These are phyloP conservation scores for Przewalskia tangutica DNA, from an alignment of 257 asterid species.

Conservation along the genomic window DNA sequence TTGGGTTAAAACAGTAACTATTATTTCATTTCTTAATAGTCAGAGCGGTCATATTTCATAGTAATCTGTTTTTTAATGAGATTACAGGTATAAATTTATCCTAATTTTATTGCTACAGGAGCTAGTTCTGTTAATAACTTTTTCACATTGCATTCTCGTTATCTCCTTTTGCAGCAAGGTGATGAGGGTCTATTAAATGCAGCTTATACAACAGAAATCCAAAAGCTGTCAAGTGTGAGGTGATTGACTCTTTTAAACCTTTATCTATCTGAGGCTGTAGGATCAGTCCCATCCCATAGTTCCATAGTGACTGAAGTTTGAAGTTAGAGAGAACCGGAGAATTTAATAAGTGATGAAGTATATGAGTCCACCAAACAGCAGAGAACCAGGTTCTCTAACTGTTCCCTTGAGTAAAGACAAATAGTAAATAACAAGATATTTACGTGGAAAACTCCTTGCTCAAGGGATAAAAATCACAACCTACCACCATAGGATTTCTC, in stretches of 20 bases:
- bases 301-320: background rate
- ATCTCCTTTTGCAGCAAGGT: constrained; percentile 60
- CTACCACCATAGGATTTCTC: too few species aligned
- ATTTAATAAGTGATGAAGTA: background rate
- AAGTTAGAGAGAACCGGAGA: background rate
- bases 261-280: background rate
- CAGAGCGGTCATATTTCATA: background rate
- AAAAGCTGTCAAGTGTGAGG: constrained; percentile 70
- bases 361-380: too few species aligned
- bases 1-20: background rate
- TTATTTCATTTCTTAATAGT: background rate
- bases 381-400: too few species aligned
- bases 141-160: constrained; percentile 8
- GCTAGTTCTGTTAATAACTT: background rate
- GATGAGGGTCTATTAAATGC: constrained; percentile 71
- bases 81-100: background rate
- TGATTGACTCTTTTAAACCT: constrained; percentile 16
- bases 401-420: too few species aligned
- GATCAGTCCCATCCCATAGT: background rate
- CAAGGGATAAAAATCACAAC: too few species aligned
- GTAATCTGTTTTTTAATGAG: background rate
- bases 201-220: constrained; percentile 71
- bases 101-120: background rate
- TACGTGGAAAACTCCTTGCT: too few species aligned
- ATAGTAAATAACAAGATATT: too few species aligned